A percentile compares a stretch with the other conserved stretches of the same genome.
These are phyloP conservation scores for Lotus japonicus DNA, from an alignment of 306 rosid species.

Conservation along the genomic window DNA sequence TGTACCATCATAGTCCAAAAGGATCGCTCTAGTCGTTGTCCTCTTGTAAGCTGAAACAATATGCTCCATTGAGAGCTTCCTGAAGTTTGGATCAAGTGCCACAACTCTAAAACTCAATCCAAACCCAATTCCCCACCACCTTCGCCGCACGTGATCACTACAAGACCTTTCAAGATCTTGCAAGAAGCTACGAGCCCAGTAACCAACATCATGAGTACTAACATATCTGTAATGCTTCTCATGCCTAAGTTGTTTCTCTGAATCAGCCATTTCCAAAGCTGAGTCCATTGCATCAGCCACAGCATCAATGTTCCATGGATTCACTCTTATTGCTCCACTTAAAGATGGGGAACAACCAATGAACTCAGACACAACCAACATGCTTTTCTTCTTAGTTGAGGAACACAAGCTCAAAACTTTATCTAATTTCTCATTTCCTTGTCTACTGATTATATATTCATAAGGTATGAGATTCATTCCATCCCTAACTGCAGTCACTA, in stretches of 20 bases:
- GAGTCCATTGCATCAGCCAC: slow-evolving; percentile 87
- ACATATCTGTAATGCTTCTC: slow-evolving; percentile 88
- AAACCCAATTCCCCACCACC: slow-evolving; percentile 89
- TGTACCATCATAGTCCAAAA: slow-evolving; percentile 80
- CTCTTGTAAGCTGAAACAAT: slow-evolving; percentile 65
- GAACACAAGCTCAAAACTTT: slow-evolving; percentile 40
- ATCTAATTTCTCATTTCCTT: slow-evolving; percentile 60
- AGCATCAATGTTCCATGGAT: slow-evolving; percentile 85
- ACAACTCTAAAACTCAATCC: slow-evolving; percentile 83
- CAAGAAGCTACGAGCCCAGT: slow-evolving; percentile 87
- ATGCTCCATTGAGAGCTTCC: slow-evolving; percentile 73
- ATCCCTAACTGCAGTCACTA: slow-evolving; percentile 83
- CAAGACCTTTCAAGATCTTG: slow-evolving; percentile 77
- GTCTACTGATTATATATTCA: slow-evolving; percentile 70
- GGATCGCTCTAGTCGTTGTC: slow-evolving; percentile 64
- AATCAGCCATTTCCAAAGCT: slow-evolving; percentile 57
- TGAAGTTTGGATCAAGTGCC: slow-evolving; percentile 78
- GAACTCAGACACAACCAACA: slow-evolving; percentile 80
- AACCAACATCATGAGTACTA: slow-evolving; percentile 81
- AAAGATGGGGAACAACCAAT: slow-evolving; percentile 87
- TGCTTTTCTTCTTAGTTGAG: slow-evolving; percentile 45
- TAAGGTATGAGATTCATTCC: slow-evolving; percentile 91
- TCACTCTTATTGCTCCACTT: slow-evolving; percentile 85
- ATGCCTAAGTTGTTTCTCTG: slow-evolving; percentile 80
- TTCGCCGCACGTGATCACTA: slow-evolving; percentile 55